A percentile compares a stretch with the other conserved stretches of the same genome.
Conservation (phyloP, 1,139 yeast species). For the Candida sp. region DNA sequence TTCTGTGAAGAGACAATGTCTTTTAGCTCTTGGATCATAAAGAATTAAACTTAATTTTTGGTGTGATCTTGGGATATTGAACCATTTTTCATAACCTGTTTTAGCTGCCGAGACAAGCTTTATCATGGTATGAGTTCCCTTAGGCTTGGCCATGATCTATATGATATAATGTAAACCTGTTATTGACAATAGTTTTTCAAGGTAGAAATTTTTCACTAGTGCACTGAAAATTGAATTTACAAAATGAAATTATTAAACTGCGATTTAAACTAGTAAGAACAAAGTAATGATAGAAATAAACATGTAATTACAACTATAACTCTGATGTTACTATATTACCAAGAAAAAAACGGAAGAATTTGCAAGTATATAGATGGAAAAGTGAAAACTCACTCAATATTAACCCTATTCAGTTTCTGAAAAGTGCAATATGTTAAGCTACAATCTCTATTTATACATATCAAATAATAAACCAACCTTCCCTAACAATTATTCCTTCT, state of each 20-base stretch:
- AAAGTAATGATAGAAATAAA: no score
- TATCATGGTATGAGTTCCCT: constrained; percentile 45
- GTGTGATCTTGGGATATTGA: constrained; percentile 78
- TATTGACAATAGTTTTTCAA: constrained; percentile 80
- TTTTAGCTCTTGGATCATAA: constrained; percentile 73
- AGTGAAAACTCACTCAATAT: not conserved
- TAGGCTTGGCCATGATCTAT: constrained; percentile 39
- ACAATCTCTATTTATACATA: no score
- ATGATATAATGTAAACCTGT: no score
- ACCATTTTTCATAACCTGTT: constrained; percentile 82
- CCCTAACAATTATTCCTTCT: no score
- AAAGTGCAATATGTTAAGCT: no score
- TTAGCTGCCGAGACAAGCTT: constrained; percentile 76
- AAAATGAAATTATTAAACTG: no score
- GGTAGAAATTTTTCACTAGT: constrained; percentile 60
- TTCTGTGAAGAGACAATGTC: constrained; percentile 87
- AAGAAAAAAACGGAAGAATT: not conserved
- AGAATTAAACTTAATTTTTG: constrained; percentile 78
- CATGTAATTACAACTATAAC: no score
- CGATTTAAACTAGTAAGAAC: not conserved
- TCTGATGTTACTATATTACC: no score
- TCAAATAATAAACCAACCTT: no score
- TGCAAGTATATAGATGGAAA: not conserved
- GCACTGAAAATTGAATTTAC: not conserved
- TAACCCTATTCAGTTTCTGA: not conserved